These are phyloP conservation scores for Melanomma pulvis-pyrius DNA, from an alignment of 495 filamentous ascomycete species.

Conservation along the genomic window DNA sequence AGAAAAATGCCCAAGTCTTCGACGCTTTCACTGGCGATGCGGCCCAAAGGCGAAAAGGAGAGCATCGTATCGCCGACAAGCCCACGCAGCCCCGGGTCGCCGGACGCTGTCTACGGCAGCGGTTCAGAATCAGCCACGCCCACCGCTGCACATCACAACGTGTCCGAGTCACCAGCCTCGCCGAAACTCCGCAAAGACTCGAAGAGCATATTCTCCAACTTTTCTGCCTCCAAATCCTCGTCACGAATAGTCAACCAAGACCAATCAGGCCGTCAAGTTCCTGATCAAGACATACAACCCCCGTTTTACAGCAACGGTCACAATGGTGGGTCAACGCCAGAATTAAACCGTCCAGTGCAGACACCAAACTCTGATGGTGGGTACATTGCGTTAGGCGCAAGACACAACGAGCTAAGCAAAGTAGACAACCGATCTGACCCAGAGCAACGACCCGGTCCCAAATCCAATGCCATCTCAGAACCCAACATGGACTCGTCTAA, in stretches of 20 bases:
- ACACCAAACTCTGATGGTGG: conserved; percentile 29
- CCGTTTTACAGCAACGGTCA: conserved; percentile 32
- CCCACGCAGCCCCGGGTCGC: conserved; percentile 29
- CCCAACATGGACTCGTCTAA: conserved; percentile 6
- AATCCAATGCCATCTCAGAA: conserved; percentile 9
- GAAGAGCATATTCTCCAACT: conserved; percentile 60
- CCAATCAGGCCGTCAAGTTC: conserved; percentile 23
- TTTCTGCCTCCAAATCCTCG: conserved; percentile 60
- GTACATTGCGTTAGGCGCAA: neutral
- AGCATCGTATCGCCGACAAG: conserved; percentile 17
- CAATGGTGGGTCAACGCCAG: conserved; percentile 34
- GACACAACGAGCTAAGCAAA: conserved; percentile 2
- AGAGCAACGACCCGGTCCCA: conserved; percentile 13
- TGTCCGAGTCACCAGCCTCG: conserved; percentile 55
- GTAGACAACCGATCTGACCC: conserved; percentile 29
- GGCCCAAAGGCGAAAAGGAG: conserved; percentile 27
- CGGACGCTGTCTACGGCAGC: neutral
- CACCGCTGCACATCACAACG: conserved; percentile 59
- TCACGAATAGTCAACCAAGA: conserved; percentile 44
- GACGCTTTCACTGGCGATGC: conserved; percentile 37
- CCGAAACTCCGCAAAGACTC: conserved; percentile 56
- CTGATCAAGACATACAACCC: conserved; percentile 7
- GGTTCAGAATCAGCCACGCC: conserved; percentile 48
- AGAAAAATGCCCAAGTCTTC: conserved; percentile 42
- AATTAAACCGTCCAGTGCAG: conserved; percentile 32